A percentile compares a stretch with the other conserved stretches of the same genome.
These are phyloP conservation scores for Chlorella sp. DNA, from an alignment of 139 green algal genomes.

Conservation along the genomic window DNA sequence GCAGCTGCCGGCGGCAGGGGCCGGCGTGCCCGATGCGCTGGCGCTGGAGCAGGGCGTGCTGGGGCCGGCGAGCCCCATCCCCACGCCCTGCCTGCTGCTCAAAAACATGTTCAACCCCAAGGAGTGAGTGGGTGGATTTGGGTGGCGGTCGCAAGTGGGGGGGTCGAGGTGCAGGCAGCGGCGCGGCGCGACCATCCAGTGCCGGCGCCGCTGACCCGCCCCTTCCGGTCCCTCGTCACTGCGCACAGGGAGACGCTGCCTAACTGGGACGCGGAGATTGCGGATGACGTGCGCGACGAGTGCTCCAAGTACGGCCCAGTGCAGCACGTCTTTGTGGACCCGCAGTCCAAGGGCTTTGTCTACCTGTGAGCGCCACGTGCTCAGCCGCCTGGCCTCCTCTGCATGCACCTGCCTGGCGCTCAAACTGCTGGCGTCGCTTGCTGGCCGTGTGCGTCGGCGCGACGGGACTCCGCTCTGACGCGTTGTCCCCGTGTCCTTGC, in stretches of 20 bases:
- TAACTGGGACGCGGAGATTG: conserved; percentile 90
- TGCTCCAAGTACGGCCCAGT: conserved; percentile 90
- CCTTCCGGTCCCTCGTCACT: too few relatives aligned
- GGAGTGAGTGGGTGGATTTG: conserved; percentile 46
- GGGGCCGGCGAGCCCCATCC: conserved; percentile 86
- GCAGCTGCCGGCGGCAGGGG: conserved; percentile 8
- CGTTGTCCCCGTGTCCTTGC: neutral
- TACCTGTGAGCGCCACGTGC: conserved; percentile 65
- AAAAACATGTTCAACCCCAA: conserved; percentile 95
- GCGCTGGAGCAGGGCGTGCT: conserved; percentile 78
- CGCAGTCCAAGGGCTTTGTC: conserved; percentile 82
- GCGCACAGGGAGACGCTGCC: conserved; percentile 71
- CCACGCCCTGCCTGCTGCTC: conserved; percentile 90
- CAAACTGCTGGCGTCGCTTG: neutral
- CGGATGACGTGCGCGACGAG: conserved; percentile 84
- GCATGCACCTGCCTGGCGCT: neutral
- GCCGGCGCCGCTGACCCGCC: too few relatives aligned
- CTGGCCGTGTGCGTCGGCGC: neutral
- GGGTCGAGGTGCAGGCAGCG: too few relatives aligned
- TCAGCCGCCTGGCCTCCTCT: neutral
- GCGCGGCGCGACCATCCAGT: too few relatives aligned
- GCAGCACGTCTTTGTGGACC: conserved; percentile 82
- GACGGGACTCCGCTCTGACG: neutral
- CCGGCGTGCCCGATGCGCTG: conserved; percentile 11
- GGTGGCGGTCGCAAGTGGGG: too few relatives aligned